Evolutionary conservation across 2,329 filamentous ascomycete genomes (phyloP).

Genomic region (Aureobasidium sp.): DNA sequence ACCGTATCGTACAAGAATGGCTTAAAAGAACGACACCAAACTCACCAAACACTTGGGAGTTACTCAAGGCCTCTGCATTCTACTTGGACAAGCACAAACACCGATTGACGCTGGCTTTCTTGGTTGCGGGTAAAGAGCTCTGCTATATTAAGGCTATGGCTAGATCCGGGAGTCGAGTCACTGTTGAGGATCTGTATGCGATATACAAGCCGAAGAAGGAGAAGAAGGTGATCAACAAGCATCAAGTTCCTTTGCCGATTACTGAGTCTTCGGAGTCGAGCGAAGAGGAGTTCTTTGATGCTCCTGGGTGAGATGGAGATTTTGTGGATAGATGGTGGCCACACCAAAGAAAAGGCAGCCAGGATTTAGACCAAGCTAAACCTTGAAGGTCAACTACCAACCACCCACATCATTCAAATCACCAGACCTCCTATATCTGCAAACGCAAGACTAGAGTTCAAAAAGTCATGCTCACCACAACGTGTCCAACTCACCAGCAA

Average conservation of each 20-base stretch:
- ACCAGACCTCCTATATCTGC: too few species aligned
- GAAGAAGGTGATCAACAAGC: background rate
- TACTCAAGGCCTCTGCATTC: conserved; percentile 40
- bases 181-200: background rate
- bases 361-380: too few species aligned
- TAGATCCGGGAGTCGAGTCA: background rate
- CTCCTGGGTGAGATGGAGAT: background rate
- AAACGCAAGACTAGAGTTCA: too few species aligned
- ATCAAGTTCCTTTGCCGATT: background rate
- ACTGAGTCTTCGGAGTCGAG: background rate
- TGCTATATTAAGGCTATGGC: conserved; percentile 30
- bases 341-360: too few species aligned
- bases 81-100: conserved; percentile 26
- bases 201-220: conserved; percentile 11
- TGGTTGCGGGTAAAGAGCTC: conserved; percentile 36
- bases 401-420: too few species aligned
- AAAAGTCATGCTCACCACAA: too few species aligned
- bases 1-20: conserved; percentile 20
- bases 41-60: conserved; percentile 34
- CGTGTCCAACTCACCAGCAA: too few species aligned
- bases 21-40: conserved; percentile 18
- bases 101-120: conserved; percentile 29
- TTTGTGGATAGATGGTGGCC: background rate
- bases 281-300: conserved; percentile 15
- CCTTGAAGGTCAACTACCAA: too few species aligned